phyloP scores from a whole-genome alignment of 2,329 filamentous ascomycete genomes.

The Penicillium sp. region DNA sequence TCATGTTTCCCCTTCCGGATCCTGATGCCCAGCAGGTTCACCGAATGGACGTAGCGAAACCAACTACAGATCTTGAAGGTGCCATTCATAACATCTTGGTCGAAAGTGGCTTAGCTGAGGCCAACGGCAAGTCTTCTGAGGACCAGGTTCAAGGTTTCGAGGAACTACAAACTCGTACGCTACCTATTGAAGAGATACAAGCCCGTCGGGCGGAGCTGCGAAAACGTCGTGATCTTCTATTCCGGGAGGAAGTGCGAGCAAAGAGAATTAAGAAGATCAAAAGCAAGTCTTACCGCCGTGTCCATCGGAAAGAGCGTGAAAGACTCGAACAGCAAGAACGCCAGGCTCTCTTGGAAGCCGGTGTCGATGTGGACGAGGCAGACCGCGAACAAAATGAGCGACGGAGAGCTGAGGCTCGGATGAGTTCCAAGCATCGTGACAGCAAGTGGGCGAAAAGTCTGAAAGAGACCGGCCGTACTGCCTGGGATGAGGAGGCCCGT shows the following conservation, averaged over 20 bases:
- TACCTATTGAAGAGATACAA: constrained; percentile 67
- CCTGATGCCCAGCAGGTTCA: constrained; percentile 57
- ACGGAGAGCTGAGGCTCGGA: constrained; percentile 72
- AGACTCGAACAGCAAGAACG: constrained; percentile 53
- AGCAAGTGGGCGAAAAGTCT: constrained; percentile 89
- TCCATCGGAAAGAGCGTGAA: constrained; percentile 75
- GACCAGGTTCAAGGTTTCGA: constrained; percentile 63
- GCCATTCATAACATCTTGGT: constrained; percentile 84
- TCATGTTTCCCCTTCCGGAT: constrained; percentile 78
- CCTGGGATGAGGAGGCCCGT: constrained; percentile 84
- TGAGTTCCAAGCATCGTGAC: constrained; percentile 77
- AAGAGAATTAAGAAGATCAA: constrained; percentile 99
- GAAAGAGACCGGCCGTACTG: constrained; percentile 69
- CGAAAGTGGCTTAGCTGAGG: constrained; percentile 67
- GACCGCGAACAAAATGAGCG: constrained; percentile 64
- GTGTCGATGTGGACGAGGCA: constrained; percentile 57
- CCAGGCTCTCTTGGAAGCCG: constrained; percentile 54
- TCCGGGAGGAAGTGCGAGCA: constrained; percentile 78
- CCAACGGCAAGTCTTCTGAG: constrained; percentile 56
- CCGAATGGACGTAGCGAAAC: constrained; percentile 51
- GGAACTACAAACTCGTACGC: constrained; percentile 62
- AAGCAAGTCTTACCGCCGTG: constrained; percentile 86
- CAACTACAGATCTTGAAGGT: constrained; percentile 74
- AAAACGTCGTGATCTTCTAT: constrained; percentile 74
- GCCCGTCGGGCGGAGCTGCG: constrained; percentile 69